These are phyloP conservation scores for Cutaneotrichosporon spelunceum DNA, from an alignment of 1,284 basidiomycete species.

Conservation along the genomic window DNA sequence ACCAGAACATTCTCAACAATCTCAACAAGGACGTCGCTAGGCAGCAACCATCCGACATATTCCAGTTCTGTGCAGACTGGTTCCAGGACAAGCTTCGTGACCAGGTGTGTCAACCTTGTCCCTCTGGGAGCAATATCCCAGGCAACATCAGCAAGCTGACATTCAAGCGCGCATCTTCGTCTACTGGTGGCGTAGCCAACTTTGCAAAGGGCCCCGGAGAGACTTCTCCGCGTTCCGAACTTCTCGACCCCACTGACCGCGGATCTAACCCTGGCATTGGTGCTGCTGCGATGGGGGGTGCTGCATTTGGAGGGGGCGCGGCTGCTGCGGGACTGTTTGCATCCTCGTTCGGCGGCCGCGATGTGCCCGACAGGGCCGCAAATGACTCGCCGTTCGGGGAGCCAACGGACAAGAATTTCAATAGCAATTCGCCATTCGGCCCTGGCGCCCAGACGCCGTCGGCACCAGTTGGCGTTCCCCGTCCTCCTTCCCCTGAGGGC, in stretches of 20 bases:
- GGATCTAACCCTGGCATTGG: conserved; percentile 25
- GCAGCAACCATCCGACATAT: conserved; percentile 78
- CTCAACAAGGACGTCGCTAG: conserved; percentile 80
- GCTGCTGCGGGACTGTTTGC: conserved; percentile 21
- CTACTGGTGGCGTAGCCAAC: neutral
- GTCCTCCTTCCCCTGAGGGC: conserved; percentile 53
- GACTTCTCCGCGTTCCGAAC: conserved; percentile 57
- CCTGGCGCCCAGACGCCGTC: conserved; percentile 54
- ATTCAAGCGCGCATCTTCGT: neutral
- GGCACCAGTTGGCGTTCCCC: conserved; percentile 55
- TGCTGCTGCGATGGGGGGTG: conserved; percentile 28
- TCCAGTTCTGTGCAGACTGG: conserved; percentile 95
- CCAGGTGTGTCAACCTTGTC: conserved; percentile 34
- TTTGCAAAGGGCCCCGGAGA: conserved; percentile 63
- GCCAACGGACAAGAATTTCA: conserved; percentile 21
- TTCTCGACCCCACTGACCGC: conserved; percentile 52
- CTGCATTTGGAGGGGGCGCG: conserved; percentile 21
- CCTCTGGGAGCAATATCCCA: neutral
- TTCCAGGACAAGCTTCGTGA: conserved; percentile 62
- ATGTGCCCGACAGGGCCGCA: conserved; percentile 3
- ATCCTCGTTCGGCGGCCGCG: conserved; percentile 30
- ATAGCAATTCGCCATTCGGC: conserved; percentile 43
- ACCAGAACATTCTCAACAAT: conserved; percentile 64
- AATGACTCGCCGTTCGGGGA: conserved; percentile 33
- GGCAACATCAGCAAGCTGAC: neutral